phyloP scores from a whole-genome alignment of 164 flowering plant species.

The Protea cynaroides region DNA sequence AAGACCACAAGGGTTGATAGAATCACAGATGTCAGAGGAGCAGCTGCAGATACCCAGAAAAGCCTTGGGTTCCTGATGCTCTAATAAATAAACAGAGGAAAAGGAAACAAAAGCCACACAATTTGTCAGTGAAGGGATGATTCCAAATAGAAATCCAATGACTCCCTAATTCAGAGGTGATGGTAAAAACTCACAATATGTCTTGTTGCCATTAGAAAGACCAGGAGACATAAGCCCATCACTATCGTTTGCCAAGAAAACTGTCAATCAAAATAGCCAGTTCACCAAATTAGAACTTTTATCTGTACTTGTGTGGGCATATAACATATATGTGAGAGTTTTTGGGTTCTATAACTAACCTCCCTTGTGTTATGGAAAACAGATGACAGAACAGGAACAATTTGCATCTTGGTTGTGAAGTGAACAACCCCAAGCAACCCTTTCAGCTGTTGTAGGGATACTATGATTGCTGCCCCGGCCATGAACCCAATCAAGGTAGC shows the following conservation, averaged over 20 bases:
- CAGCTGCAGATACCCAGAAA: conserved; percentile 76
- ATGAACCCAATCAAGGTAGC: conserved; percentile 71
- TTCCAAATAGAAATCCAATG: neutral
- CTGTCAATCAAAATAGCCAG: conserved; percentile 19
- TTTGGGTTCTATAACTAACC: conserved; percentile 19
- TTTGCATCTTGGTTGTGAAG: conserved; percentile 57
- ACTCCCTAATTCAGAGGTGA: neutral
- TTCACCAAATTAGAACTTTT: neutral
- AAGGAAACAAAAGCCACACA: neutral
- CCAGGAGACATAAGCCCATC: conserved; percentile 42
- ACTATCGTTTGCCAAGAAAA: conserved; percentile 53
- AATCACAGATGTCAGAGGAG: conserved; percentile 62
- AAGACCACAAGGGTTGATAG: conserved; percentile 47
- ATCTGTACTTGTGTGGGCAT: neutral
- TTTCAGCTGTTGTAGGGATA: conserved; percentile 65
- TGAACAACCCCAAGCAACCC: conserved; percentile 68
- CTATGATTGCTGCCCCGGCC: conserved; percentile 78
- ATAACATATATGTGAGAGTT: neutral
- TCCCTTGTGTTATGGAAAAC: conserved; percentile 32
- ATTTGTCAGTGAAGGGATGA: neutral
- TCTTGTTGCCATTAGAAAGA: conserved; percentile 36
- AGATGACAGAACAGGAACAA: conserved; percentile 46
- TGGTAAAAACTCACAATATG: conserved; percentile 34
- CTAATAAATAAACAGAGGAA: conserved; percentile 16
- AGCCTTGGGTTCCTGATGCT: conserved; percentile 52